A percentile compares a stretch with the other conserved stretches of the same genome.
phyloP scores from a whole-genome alignment of 257 asterid species.

The Nicotiana obtusifolia region DNA sequence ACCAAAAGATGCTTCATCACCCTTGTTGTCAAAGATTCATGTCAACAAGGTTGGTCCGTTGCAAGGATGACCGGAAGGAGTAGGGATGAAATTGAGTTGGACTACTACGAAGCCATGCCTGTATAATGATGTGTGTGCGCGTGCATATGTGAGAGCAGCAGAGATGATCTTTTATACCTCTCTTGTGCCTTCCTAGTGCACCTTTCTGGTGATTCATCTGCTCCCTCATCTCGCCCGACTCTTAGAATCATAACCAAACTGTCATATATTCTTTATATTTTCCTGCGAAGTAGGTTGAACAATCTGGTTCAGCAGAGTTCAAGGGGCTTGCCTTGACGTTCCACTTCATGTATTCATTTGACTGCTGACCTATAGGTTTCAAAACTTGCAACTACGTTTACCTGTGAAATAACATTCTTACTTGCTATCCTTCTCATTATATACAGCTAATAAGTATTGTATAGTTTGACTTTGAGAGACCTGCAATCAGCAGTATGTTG shows the following conservation, averaged over 20 bases:
- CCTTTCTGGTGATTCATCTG: neutral
- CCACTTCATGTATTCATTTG: neutral
- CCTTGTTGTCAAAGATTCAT: neutral
- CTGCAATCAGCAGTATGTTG: neutral
- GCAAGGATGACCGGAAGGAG: neutral
- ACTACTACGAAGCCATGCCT: neutral
- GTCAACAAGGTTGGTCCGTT: neutral
- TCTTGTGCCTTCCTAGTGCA: neutral
- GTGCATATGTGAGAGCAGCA: fast-evolving
- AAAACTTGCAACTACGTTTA: neutral
- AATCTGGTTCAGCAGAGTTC: neutral
- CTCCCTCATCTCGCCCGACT: neutral
- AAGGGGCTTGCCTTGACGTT: neutral
- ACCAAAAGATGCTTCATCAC: neutral
- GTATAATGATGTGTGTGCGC: neutral
- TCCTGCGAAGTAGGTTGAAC: neutral
- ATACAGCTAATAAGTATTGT: neutral
- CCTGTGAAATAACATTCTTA: neutral
- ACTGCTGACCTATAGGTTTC: neutral
- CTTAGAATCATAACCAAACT: neutral
- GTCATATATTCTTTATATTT: neutral
- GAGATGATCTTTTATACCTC: neutral
- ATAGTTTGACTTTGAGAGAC: neutral
- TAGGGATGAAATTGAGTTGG: neutral
- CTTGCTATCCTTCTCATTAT: neutral